Evolutionary conservation across 2,329 filamentous ascomycete genomes (phyloP).

Genomic region (Exophiala dermatitidis): DNA sequence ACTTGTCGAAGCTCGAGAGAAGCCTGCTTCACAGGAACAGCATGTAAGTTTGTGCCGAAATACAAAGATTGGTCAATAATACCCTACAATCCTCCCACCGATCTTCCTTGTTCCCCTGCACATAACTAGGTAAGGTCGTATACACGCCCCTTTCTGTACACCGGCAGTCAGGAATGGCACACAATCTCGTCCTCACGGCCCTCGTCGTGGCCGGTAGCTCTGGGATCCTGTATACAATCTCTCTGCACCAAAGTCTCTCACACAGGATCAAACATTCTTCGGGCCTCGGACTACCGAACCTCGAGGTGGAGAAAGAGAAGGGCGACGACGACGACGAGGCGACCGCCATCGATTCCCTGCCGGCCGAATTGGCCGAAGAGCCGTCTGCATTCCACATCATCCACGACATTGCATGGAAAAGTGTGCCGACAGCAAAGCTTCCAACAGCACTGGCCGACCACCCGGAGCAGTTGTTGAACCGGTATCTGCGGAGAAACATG

Average conservation of each 20-base stretch:
- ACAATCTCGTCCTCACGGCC: neutral
- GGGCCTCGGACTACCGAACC: neutral
- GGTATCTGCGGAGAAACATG: conserved; percentile 33
- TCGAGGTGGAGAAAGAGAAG: neutral
- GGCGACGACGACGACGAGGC: neutral
- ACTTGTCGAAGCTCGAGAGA: too few relatives aligned
- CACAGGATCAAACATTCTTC: neutral
- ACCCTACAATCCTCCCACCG: too few relatives aligned
- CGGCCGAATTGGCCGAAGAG: neutral
- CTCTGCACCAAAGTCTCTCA: neutral
- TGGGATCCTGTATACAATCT: conserved; percentile 1
- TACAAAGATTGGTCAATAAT: too few relatives aligned
- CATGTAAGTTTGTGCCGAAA: too few relatives aligned
- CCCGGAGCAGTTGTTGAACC: neutral
- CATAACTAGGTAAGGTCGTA: neutral
- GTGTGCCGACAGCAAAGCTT: neutral
- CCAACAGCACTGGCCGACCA: neutral
- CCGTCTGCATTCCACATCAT: neutral
- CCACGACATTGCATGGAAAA: neutral
- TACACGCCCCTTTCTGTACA: neutral
- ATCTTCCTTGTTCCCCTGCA: neutral
- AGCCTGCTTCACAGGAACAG: too few relatives aligned
- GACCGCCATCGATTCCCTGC: neutral
- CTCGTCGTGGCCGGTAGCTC: neutral
- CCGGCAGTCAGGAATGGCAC: neutral